These are phyloP conservation scores for Lactarius akahatsu DNA, from an alignment of 768 basidiomycete species.

Conservation along the genomic window DNA sequence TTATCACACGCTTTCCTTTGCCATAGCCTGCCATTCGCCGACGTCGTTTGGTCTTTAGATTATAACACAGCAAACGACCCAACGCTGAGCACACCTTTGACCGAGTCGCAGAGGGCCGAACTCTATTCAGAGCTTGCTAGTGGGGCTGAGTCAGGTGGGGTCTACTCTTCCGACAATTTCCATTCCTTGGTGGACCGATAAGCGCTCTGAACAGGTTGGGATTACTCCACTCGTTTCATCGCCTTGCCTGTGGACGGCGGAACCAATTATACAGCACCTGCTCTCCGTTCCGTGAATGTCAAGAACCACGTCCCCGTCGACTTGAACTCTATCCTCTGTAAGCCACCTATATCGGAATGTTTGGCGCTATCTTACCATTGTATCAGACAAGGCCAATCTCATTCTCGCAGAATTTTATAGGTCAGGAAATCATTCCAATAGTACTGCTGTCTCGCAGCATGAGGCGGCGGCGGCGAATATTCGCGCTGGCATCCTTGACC, in stretches of 20 bases:
- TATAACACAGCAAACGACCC: conserved; percentile 76
- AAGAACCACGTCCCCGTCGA: conserved; percentile 68
- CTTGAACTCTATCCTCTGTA: conserved; percentile 84
- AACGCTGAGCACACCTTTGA: conserved; percentile 51
- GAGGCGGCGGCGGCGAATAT: conserved; percentile 54
- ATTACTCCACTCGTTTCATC: conserved; percentile 44
- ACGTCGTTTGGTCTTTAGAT: conserved; percentile 45
- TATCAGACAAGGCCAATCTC: conserved; percentile 61
- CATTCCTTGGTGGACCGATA: neutral
- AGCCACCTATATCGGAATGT: conserved; percentile 34
- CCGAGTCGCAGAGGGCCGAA: conserved; percentile 54
- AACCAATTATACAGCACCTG: conserved; percentile 46
- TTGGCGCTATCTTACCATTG: conserved; percentile 5
- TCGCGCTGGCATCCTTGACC: conserved; percentile 74
- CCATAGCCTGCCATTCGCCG: neutral
- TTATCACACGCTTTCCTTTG: conserved; percentile 24
- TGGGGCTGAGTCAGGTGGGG: conserved; percentile 84
- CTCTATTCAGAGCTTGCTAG: conserved; percentile 87
- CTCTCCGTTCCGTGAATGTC: conserved; percentile 70
- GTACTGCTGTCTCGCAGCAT: conserved; percentile 49
- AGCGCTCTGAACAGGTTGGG: conserved; percentile 35
- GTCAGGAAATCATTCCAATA: conserved; percentile 37
- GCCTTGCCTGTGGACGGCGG: conserved; percentile 43
- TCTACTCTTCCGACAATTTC: conserved; percentile 29
- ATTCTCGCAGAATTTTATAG: conserved; percentile 63